Percentiles rank a stretch among this genome's conserved stretches.
Evolutionary conservation across 2,329 filamentous ascomycete genomes (phyloP).

Genomic region (Penicillium sp.): DNA sequence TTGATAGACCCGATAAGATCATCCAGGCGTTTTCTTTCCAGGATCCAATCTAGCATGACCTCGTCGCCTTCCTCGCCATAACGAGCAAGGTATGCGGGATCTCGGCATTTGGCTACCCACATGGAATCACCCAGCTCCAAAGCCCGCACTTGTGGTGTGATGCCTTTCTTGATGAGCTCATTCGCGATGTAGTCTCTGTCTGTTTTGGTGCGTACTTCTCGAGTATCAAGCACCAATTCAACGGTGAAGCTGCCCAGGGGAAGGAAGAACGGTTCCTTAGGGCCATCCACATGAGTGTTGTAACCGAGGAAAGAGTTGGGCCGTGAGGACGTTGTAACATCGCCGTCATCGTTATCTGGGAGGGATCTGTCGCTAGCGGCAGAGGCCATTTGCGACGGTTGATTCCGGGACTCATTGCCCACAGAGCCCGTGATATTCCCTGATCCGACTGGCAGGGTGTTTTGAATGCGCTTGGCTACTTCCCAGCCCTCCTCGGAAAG

Average conservation of each 20-base stretch:
- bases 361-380: background rate
- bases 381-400: constrained; percentile 2
- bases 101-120: constrained; percentile 75
- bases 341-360: constrained; percentile 13
- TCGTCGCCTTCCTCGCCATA: constrained; percentile 63
- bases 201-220: constrained; percentile 71
- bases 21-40: constrained; percentile 78
- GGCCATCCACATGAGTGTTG: constrained; percentile 21
- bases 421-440: constrained; percentile 22
- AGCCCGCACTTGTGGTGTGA: constrained; percentile 66
- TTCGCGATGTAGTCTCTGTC: constrained; percentile 77
- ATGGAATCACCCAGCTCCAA: constrained; percentile 74
- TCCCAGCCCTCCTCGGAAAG: constrained; percentile 80
- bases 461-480: constrained; percentile 65
- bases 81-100: constrained; percentile 57
- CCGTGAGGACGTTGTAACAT: constrained; percentile 5
- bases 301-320: constrained; percentile 1
- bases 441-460: constrained; percentile 42
- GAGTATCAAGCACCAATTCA: constrained; percentile 71
- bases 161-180: constrained; percentile 67
- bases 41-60: constrained; percentile 75
- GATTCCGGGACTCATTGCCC: constrained; percentile 6
- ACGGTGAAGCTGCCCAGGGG: constrained; percentile 69
- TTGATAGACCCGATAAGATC: constrained; percentile 80
- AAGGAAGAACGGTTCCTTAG: constrained; percentile 62